These are phyloP conservation scores for Penicillium sp. DNA, from an alignment of 2,329 filamentous ascomycete genomes.

Conservation along the genomic window DNA sequence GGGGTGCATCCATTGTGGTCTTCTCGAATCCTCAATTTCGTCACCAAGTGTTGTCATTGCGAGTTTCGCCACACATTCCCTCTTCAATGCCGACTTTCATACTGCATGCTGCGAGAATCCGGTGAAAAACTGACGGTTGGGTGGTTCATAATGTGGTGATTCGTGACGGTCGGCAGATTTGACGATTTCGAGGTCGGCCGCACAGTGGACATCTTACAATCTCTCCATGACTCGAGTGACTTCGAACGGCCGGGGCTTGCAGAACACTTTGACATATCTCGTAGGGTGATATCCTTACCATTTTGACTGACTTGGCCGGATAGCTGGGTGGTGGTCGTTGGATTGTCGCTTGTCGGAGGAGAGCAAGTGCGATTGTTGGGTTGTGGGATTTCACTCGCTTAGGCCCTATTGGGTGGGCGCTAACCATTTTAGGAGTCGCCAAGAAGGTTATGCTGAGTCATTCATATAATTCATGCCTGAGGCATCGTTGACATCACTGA, in stretches of 20 bases:
- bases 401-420: constrained; percentile 38
- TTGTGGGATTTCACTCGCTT: constrained; percentile 49
- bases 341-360: constrained; percentile 41
- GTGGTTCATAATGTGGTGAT: neutral
- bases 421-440: constrained; percentile 30
- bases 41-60: neutral
- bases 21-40: neutral
- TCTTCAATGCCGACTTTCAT: neutral
- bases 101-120: neutral
- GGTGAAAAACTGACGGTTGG: neutral
- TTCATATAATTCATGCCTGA: constrained; percentile 2
- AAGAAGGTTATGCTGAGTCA: constrained; percentile 22
- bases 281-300: constrained; percentile 38
- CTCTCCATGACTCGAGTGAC: constrained; percentile 13
- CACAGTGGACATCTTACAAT: constrained; percentile 18
- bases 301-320: constrained; percentile 50
- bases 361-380: constrained; percentile 36
- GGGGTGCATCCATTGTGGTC: neutral
- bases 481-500: neutral
- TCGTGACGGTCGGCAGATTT: constrained; percentile 14
- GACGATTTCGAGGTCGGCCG: constrained; percentile 19
- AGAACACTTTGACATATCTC: constrained; percentile 21
- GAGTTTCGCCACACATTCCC: neutral
- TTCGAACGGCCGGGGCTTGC: constrained; percentile 25
- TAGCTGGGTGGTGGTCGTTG: constrained; percentile 44